Base-by-base conservation (phyloP, 768 basidiomycete genomes). In the Scleroderma bovista region DNA sequence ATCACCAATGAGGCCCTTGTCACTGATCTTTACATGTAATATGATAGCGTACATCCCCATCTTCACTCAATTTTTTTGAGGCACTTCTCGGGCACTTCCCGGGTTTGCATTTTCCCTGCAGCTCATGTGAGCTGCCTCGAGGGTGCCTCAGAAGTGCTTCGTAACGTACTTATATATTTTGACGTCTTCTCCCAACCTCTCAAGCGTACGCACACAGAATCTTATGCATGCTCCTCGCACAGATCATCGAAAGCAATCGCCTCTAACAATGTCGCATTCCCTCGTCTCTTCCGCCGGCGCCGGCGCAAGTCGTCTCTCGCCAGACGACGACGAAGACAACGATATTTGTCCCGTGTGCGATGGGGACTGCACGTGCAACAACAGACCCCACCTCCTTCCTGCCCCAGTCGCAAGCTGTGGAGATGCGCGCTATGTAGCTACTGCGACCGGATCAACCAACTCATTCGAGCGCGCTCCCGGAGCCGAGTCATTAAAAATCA, bases 291-390 rank as follows among this genome's bases (percentile, higher is more conserved):
- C 81, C 74, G 71, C 76, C 73, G 78, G 66, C 73, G 71, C 62
- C 69, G 64, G 60, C 66, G 68, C 60, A 69, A 71, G 60, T 59
- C 59, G 36, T 57, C 54, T 58, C 57, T 57, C 62, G 46, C 60
- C 46, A 52, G 73, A 77, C 69, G 80, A 82, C 72, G 84, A 86
- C 69, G 88, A 90, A 63, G 86, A 88, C 76, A 79, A 80, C 79
- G 84, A 89, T 66, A 88, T 91, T 50, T 92, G 88, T 68, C 88
- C 88, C 8, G 87, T 91, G 56, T 92, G 88, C 86, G 89, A 91
- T 75, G 84, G 86, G 62, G 83, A 88, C 63, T 92, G 88, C 74
- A 90, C 86, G 26, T 91, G 88, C 75, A 52, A 67, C 66, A 80
- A 76, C 73, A 72, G 68, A 58, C 63, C 71, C 47, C 62, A 58